Conservation (phyloP, 306 rosid species). For the Vicia faba region DNA sequence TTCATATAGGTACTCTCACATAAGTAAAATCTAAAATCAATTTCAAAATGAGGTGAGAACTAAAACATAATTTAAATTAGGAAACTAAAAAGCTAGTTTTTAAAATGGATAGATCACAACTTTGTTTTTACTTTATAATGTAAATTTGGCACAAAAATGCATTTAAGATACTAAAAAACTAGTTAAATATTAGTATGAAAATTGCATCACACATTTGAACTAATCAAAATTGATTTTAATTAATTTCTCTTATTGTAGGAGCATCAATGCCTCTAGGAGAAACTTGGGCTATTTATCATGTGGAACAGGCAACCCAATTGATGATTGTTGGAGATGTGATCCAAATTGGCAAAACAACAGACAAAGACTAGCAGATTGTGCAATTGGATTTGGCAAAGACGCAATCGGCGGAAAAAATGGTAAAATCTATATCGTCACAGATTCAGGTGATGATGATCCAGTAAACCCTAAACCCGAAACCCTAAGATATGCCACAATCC, state of each 20-base stretch:
- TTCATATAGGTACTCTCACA: no score
- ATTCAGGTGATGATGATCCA: conserved; percentile 68
- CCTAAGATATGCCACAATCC: conserved; percentile 70
- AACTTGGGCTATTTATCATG: conserved; percentile 72
- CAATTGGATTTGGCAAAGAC: conserved; percentile 81
- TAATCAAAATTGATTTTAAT: background rate
- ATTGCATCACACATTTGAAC: conserved; percentile 11
- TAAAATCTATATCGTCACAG: conserved; percentile 57
- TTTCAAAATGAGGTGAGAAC: no score
- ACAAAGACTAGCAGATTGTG: conserved; percentile 81
- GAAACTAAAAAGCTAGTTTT: no score
- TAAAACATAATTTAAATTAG: no score
- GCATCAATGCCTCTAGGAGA: conserved; percentile 74
- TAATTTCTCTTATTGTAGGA: conserved; percentile 45
- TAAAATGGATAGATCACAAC: no score
- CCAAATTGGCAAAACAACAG: conserved; percentile 75
- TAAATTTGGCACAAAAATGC: no score
- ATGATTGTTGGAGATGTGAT: conserved; percentile 88
- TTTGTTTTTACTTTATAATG: no score
- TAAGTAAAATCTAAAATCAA: no score
- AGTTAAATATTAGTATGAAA: no score
- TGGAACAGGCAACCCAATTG: conserved; percentile 85
- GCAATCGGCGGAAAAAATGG: conserved; percentile 85
- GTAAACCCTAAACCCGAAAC: conserved; percentile 78
- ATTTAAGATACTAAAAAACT: no score